These are phyloP conservation scores for Trichoderma harzianum DNA, from an alignment of 2,329 filamentous ascomycete species.

Conservation along the genomic window DNA sequence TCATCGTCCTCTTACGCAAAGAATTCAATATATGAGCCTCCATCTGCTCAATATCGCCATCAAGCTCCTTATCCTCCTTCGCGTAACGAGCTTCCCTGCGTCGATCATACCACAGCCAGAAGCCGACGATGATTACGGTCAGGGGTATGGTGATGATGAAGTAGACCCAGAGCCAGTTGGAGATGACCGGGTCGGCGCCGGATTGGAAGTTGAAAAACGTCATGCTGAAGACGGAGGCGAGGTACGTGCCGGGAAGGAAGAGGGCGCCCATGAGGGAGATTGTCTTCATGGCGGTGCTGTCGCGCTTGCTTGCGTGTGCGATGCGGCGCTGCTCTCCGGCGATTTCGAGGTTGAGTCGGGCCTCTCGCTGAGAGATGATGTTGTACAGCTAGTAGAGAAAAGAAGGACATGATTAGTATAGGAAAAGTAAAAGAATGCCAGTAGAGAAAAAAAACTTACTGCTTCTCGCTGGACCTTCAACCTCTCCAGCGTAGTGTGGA, in stretches of 20 bases:
- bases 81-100: slow-evolving; percentile 48
- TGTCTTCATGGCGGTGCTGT: slow-evolving; percentile 64
- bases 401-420: background rate
- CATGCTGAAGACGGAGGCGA: slow-evolving; percentile 64
- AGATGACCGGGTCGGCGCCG: slow-evolving; percentile 43
- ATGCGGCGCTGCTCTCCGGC: slow-evolving; percentile 58
- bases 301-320: slow-evolving; percentile 58
- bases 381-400: slow-evolving; percentile 52
- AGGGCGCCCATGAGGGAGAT: slow-evolving; percentile 61
- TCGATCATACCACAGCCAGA: slow-evolving; percentile 54
- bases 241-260: slow-evolving; percentile 60
- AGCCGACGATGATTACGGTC: slow-evolving; percentile 51
- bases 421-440: background rate
- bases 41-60: slow-evolving; percentile 54
- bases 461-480: slow-evolving; percentile 60
- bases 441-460: slow-evolving; percentile 37
- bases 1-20: slow-evolving; percentile 55
- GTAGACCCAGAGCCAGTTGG: slow-evolving; percentile 58
- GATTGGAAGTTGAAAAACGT: slow-evolving; percentile 62
- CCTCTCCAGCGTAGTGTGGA: slow-evolving; percentile 58
- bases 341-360: slow-evolving; percentile 61
- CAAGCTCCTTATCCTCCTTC: slow-evolving; percentile 49
- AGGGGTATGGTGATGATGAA: slow-evolving; percentile 59
- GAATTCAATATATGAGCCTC: slow-evolving; percentile 55
- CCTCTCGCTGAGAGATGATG: slow-evolving; percentile 63